Evolutionary conservation across 768 basidiomycete species (phyloP).

Genomic region (Leccinum uliginosum): DNA sequence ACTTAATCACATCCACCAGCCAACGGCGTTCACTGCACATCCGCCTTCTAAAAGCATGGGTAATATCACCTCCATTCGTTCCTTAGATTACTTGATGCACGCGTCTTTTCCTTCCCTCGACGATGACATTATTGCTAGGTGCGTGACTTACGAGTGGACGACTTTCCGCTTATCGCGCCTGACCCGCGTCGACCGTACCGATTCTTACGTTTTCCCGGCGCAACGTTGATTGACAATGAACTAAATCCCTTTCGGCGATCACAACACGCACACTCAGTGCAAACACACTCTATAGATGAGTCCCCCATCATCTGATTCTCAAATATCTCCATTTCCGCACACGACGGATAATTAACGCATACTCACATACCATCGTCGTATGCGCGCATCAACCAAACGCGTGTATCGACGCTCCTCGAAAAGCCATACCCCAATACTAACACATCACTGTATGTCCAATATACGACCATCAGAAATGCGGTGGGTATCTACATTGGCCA

Average conservation of each 20-base stretch:
- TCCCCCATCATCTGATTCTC: conserved; percentile 3
- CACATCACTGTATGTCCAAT: neutral
- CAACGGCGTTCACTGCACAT: neutral
- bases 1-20: conserved; percentile 5
- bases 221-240: neutral
- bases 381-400: neutral
- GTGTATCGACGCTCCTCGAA: neutral
- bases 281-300: neutral
- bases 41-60: conserved; percentile 4
- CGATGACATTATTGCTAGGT: conserved; percentile 1
- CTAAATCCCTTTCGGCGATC: conserved; percentile 17
- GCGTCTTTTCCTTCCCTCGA: neutral
- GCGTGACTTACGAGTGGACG: neutral
- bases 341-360: conserved; percentile 2
- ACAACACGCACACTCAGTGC: conserved; percentile 11
- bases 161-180: conserved; percentile 1
- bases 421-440: neutral
- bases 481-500: neutral
- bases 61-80: neutral
- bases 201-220: conserved; percentile 11
- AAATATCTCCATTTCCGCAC: conserved; percentile 6
- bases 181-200: conserved; percentile 1
- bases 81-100: neutral
- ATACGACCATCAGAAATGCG: neutral
- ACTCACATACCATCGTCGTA: neutral